Evolutionary conservation across 2,329 filamentous ascomycete genomes (phyloP).

Genomic region (Akanthomyces muscarius): DNA sequence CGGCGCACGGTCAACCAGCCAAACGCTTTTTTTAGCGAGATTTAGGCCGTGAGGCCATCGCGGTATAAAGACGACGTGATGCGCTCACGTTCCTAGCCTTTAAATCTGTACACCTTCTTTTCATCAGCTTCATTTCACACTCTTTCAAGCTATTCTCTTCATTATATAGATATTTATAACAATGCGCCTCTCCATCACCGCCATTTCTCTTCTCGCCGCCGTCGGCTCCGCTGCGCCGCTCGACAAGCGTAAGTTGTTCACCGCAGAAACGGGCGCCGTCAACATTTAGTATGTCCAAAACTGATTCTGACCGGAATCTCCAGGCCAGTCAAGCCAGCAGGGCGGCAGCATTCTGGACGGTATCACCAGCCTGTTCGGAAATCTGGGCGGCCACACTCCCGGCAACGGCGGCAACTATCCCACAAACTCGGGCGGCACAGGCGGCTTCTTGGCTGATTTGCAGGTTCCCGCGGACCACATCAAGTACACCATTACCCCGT

Average conservation of each 20-base stretch:
- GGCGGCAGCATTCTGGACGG: slow-evolving; percentile 3
- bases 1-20: background rate
- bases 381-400: slow-evolving; percentile 12
- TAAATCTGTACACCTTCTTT: background rate
- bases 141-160: background rate
- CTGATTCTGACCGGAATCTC: too few relatives aligned
- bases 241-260: slow-evolving; percentile 7
- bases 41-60: background rate
- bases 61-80: slow-evolving; percentile 2
- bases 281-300: background rate
- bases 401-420: slow-evolving; percentile 1
- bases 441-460: background rate
- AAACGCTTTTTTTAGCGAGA: background rate
- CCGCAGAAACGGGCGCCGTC: background rate
- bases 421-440: background rate
- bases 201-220: background rate
- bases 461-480: slow-evolving; percentile 12
- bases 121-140: background rate
- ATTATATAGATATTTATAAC: background rate
- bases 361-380: slow-evolving; percentile 8
- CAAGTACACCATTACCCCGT: slow-evolving; percentile 7
- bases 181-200: slow-evolving; percentile 9
- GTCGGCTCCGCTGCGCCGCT: background rate
- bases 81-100: background rate
- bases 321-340: background rate